phyloP scores from a whole-genome alignment of 305 asterid species.

The Solanum aculeatissimum region DNA sequence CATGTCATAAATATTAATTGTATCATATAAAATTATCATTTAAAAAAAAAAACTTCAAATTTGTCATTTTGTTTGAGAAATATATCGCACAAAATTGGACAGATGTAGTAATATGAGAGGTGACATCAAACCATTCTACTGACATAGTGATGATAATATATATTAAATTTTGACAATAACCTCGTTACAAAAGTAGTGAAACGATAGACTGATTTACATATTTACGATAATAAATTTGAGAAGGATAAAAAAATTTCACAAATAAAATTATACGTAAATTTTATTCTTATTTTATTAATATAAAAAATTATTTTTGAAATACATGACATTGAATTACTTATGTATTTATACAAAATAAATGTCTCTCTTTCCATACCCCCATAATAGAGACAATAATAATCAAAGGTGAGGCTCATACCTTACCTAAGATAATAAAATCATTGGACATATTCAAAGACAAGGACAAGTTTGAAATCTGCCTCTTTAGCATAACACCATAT shows the following conservation, averaged over 20 bases:
- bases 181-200: background rate
- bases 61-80: background rate
- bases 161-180: background rate
- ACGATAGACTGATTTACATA: background rate
- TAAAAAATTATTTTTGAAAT: background rate
- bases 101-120: background rate
- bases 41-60: background rate
- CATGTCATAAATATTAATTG: too few relatives aligned
- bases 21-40: too few relatives aligned
- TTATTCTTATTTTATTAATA: rapidly evolving
- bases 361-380: background rate
- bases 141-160: background rate
- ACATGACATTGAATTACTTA: background rate
- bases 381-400: background rate
- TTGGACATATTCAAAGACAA: background rate
- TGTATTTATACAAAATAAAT: background rate
- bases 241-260: too few relatives aligned
- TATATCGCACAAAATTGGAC: background rate
- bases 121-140: background rate
- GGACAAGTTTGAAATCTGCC: conserved; percentile 2
- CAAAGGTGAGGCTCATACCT: background rate
- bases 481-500: conserved; percentile 1
- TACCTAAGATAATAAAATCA: background rate
- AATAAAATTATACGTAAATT: rapidly evolving
- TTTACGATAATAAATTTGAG: background rate